Percentiles rank a stretch among this genome's conserved stretches.
Conservation (phyloP, 192 early-diverging fungal species). For the Coemansia sp. region DNA sequence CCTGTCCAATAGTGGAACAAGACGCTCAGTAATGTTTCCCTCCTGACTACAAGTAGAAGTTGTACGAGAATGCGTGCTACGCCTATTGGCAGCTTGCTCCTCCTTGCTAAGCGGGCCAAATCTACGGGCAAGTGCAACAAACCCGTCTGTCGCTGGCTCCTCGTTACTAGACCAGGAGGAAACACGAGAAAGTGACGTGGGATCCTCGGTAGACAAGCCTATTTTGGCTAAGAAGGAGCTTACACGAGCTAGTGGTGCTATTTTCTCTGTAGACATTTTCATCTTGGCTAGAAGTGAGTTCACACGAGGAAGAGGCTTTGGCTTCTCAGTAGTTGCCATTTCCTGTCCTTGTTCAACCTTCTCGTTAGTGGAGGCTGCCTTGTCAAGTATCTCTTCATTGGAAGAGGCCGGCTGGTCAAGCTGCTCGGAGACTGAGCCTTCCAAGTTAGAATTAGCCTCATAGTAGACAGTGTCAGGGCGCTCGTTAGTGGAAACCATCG, state of each 20-base stretch:
- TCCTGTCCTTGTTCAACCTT: not conserved
- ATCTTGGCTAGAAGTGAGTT: not conserved
- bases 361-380: not conserved
- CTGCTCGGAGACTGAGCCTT: not conserved
- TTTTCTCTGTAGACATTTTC: not conserved
- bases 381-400: not conserved
- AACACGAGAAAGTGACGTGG: not conserved
- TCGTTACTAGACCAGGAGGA: not conserved
- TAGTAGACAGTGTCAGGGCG: not conserved
- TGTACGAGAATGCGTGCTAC: not conserved
- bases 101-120: not conserved
- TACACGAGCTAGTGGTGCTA: not conserved
- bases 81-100: not conserved
- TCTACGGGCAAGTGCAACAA: not conserved
- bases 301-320: not conserved
- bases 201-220: not conserved
- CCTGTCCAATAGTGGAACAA: not conserved
- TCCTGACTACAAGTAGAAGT: not conserved
- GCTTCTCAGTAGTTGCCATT: not conserved
- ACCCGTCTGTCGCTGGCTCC: not conserved
- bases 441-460: not conserved
- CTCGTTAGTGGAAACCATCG: not conserved
- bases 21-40: not conserved
- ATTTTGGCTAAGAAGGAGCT: not conserved
- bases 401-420: not conserved